phyloP scores from a whole-genome alignment of 2,329 filamentous ascomycete species.

The Sarocladium kiliense region DNA sequence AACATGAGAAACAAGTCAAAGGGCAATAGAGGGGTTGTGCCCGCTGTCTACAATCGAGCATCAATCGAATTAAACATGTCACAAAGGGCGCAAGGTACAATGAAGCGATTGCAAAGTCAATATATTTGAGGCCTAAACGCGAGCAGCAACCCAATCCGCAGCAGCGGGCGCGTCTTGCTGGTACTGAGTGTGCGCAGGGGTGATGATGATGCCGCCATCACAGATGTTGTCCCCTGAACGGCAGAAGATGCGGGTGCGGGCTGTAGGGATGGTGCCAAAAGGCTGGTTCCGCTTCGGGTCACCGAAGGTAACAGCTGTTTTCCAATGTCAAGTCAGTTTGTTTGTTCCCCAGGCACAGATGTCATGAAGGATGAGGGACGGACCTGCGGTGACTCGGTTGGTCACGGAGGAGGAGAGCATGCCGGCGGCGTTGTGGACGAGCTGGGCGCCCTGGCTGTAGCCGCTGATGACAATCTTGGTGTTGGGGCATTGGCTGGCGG shows the following conservation, averaged over 20 bases:
- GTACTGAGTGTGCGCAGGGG: slow-evolving; percentile 21
- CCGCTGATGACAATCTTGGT: slow-evolving; percentile 42
- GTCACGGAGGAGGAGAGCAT: slow-evolving; percentile 28
- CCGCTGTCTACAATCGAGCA: no score
- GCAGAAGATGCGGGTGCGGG: slow-evolving; percentile 21
- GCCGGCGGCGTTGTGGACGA: slow-evolving; percentile 38
- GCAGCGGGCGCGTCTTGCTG: slow-evolving; percentile 22
- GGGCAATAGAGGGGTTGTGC: no score
- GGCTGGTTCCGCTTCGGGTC: slow-evolving; percentile 15
- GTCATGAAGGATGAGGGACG: slow-evolving; percentile 10
- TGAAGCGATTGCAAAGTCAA: no score
- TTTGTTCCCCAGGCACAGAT: background rate
- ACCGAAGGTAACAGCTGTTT: slow-evolving; percentile 21
- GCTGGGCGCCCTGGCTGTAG: slow-evolving; percentile 36
- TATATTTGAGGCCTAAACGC: no score
- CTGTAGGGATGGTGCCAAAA: slow-evolving; percentile 15
- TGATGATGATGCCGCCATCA: slow-evolving; percentile 21
- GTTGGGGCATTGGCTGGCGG: slow-evolving; percentile 34
- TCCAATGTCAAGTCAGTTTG: slow-evolving; percentile 9
- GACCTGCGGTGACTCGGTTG: slow-evolving; percentile 21
- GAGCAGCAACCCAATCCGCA: slow-evolving; percentile 20
- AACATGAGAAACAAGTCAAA: no score
- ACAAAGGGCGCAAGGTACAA: no score
- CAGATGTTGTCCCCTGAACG: slow-evolving; percentile 27
- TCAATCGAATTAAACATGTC: no score